These are phyloP conservation scores for Triticum monococcum DNA, from an alignment of 176 grass and related monocot genomes.

Conservation along the genomic window DNA sequence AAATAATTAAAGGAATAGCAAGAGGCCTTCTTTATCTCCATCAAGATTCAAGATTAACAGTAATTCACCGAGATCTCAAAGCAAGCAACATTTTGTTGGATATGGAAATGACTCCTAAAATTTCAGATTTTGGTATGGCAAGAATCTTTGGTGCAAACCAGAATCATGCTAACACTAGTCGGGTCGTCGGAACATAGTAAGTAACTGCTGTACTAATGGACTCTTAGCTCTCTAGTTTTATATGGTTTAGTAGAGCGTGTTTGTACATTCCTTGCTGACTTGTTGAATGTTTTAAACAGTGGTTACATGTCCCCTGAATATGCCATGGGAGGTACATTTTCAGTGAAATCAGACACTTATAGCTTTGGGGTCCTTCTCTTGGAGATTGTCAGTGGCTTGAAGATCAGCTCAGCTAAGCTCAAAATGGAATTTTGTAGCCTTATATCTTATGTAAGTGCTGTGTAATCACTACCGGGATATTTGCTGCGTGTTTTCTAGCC, in stretches of 20 bases:
- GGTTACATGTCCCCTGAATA: too few relatives aligned
- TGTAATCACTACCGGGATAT: too few relatives aligned
- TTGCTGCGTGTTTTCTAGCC: too few relatives aligned
- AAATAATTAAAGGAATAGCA: constrained; percentile 42
- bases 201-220: neutral
- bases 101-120: constrained; percentile 38
- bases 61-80: constrained; percentile 48
- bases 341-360: constrained; percentile 54
- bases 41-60: constrained; percentile 46
- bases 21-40: constrained; percentile 59
- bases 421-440: neutral
- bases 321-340: too few relatives aligned
- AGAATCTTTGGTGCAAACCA: constrained; percentile 38
- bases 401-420: constrained; percentile 26
- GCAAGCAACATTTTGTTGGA: constrained; percentile 53
- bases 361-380: constrained; percentile 61
- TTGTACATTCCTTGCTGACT: too few relatives aligned
- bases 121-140: constrained; percentile 61
- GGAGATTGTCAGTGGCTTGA: constrained; percentile 51
- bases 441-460: constrained; percentile 41
- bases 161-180: constrained; percentile 29
- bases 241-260: too few relatives aligned
- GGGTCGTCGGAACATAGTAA: constrained; percentile 53
- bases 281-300: too few relatives aligned
- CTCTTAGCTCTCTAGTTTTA: neutral